Evolutionary conservation across 495 filamentous ascomycete genomes (phyloP), one percentile per base, ranked within the genome.

Genomic region (Echria macrotheca): DNA sequence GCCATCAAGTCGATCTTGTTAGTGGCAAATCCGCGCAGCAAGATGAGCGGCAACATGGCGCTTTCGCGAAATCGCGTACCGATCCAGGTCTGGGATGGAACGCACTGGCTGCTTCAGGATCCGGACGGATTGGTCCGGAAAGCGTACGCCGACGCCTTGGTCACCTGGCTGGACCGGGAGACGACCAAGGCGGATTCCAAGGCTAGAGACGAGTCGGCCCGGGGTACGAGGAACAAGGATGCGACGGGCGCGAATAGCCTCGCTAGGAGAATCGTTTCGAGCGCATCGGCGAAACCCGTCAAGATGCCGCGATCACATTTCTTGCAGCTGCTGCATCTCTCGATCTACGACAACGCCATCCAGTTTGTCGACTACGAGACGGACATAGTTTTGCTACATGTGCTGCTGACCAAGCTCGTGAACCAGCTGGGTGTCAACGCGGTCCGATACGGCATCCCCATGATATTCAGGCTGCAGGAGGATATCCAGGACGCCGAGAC

Each of bases 381-480:
- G 1, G 89, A 95, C 48, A 72, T 93, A 12, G 69, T 86, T 32
- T 66, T 93, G 10, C 72, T 91, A 12, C 86, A 95, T 54, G 70
- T 90, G 8, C 68, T 96, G 14, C 72, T 95, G 31, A 66, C 77
- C 2, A 85, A 75, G 46, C 73, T 95, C 3, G 79, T 88, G 25
- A 77, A 81, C 38, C 83, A 83, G 42, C 75, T 95, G 2, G 89
- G 90, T n/a, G 79, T 95, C 26, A 94, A 95, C 61, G 85, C 86
- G 12, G 79, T 75, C n/a, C 73, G 81, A 45, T 82, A 77, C 55
- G 87, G 89, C 1, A 66, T 95, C 41, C 87, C 91, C 22, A 93
- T 96, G 90, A 79, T 95, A 12, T 76, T 90, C 59, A 78, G 84
- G 39, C 76, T 96, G 14, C 90, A 95, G 60, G 87, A 91, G 53